phyloP scores from a whole-genome alignment of 129 eudicot species.

The Sambucus nigra region DNA sequence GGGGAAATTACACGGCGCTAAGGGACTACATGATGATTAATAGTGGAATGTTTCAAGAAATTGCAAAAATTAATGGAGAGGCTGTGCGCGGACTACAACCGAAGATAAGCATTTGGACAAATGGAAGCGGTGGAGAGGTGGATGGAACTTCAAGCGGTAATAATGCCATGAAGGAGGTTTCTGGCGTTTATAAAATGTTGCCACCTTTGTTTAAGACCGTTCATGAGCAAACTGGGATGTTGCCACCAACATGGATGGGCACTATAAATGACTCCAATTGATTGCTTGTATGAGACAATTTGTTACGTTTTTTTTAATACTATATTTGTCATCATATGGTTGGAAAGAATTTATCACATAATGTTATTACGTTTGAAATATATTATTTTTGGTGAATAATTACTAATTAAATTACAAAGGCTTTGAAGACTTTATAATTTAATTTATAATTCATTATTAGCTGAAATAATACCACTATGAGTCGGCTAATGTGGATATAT shows the following conservation, averaged over 20 bases:
- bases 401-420: too few species aligned
- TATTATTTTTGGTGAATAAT: too few species aligned
- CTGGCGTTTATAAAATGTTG: constrained; percentile 42
- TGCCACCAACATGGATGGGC: constrained; percentile 58
- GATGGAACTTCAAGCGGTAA: constrained; percentile 14
- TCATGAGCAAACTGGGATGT: constrained; percentile 54
- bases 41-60: constrained; percentile 46
- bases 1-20: constrained; percentile 37
- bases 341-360: too few species aligned
- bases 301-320: not conserved
- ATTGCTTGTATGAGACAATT: not conserved
- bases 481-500: too few species aligned
- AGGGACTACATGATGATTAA: constrained; percentile 56
- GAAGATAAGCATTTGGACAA: constrained; percentile 50
- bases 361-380: too few species aligned
- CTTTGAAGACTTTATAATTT: too few species aligned
- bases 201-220: constrained; percentile 60
- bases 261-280: constrained; percentile 16
- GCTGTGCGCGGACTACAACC: constrained; percentile 54
- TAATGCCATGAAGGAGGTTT: constrained; percentile 43
- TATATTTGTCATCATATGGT: constrained; percentile 7
- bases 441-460: too few species aligned
- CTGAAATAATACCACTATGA: too few species aligned
- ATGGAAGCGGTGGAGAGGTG: constrained; percentile 20
- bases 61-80: constrained; percentile 47